Conservation (phyloP, 805 yeast genomes). For the Komagataella pseudopastoris region DNA sequence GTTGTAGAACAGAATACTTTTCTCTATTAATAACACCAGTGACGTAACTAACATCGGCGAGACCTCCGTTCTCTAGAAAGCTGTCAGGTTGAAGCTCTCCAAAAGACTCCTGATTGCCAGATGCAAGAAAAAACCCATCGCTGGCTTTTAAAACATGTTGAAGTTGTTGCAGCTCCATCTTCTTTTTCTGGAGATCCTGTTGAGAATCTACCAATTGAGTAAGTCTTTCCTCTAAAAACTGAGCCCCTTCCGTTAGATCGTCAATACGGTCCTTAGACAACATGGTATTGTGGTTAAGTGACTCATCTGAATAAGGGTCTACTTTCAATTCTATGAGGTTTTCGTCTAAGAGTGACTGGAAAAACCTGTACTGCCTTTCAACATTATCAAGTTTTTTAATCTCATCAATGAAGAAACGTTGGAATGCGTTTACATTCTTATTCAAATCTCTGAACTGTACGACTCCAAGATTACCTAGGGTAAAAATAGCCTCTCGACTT, state of each 20-base stretch:
- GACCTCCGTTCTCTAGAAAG: slow-evolving; percentile 23
- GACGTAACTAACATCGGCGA: slow-evolving; percentile 33
- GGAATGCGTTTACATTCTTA: slow-evolving; percentile 68
- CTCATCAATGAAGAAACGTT: slow-evolving; percentile 82
- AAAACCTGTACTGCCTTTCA: slow-evolving; percentile 68
- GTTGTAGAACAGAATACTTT: slow-evolving; percentile 59
- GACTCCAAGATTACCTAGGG: slow-evolving; percentile 75
- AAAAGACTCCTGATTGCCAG: not conserved
- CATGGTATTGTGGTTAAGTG: not conserved
- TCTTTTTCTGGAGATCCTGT: slow-evolving; percentile 46
- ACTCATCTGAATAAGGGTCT: slow-evolving; percentile 23
- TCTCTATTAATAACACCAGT: slow-evolving; percentile 75
- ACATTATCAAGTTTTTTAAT: slow-evolving; percentile 72
- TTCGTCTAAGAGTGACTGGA: slow-evolving; percentile 34
- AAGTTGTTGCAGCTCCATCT: slow-evolving; percentile 56
- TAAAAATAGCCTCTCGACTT: slow-evolving; percentile 73
- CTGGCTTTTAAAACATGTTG: slow-evolving; percentile 45
- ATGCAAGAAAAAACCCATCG: slow-evolving; percentile 29
- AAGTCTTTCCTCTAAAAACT: slow-evolving; percentile 61
- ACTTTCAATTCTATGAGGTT: slow-evolving; percentile 11
- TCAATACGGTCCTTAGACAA: slow-evolving; percentile 29
- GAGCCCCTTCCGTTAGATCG: slow-evolving; percentile 48
- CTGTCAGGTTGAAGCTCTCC: slow-evolving; percentile 19
- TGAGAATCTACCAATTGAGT: slow-evolving; percentile 57
- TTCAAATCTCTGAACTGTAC: slow-evolving; percentile 88